Conservation (phyloP, 2,329 filamentous ascomycete genomes). For the Pseudogymnoascus verrucosus region DNA sequence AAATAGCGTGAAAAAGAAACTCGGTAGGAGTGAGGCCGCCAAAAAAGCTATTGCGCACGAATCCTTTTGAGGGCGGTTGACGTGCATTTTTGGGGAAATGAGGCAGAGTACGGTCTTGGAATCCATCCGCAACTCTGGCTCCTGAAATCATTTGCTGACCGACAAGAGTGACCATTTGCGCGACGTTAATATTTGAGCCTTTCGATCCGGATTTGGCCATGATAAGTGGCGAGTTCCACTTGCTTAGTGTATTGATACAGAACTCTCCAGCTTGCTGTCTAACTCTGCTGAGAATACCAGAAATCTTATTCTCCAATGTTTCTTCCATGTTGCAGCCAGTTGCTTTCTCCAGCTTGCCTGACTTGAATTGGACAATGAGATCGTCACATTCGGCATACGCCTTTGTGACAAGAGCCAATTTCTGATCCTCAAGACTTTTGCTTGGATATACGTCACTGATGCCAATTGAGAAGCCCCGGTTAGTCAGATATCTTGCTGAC, state of each 20-base stretch:
- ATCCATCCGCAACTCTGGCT: constrained; percentile 86
- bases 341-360: constrained; percentile 74
- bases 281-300: constrained; percentile 84
- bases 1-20: constrained; percentile 97
- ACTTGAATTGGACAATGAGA: constrained; percentile 74
- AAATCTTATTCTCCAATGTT: constrained; percentile 84
- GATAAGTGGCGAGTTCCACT: constrained; percentile 84
- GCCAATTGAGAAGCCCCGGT: constrained; percentile 91
- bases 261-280: constrained; percentile 84
- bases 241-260: constrained; percentile 83
- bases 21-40: constrained; percentile 82
- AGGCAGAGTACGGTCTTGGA: constrained; percentile 88
- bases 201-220: constrained; percentile 98
- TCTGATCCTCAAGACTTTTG: constrained; percentile 58
- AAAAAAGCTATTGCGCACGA: constrained; percentile 96
- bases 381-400: constrained; percentile 77
- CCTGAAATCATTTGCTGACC: constrained; percentile 97
- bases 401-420: constrained; percentile 64
- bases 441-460: constrained; percentile 91
- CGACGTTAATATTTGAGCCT: constrained; percentile 94
- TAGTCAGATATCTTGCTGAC: constrained; percentile 79
- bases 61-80: constrained; percentile 91
- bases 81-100: constrained; percentile 92
- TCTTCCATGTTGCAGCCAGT: constrained; percentile 85
- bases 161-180: constrained; percentile 96